Conservation (phyloP, 2,329 filamentous ascomycete species). For the Scleromitrula shiraiana region DNA sequence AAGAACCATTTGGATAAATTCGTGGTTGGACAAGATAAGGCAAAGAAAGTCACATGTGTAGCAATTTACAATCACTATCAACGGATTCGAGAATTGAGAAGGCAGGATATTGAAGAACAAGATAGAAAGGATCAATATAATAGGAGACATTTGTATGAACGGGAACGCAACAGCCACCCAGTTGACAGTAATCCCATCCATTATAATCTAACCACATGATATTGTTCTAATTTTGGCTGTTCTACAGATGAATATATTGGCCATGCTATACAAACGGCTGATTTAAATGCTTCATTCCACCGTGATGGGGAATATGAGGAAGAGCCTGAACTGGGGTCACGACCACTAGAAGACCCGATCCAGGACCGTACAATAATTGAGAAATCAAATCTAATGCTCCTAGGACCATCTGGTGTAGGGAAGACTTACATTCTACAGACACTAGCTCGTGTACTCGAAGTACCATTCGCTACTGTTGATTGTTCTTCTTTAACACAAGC, state of each 20-base stretch:
- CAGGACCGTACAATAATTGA: constrained; percentile 48
- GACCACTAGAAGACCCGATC: constrained; percentile 9
- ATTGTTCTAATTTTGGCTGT: constrained; percentile 29
- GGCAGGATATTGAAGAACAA: constrained; percentile 68
- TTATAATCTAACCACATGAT: constrained; percentile 8
- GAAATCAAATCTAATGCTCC: constrained; percentile 87
- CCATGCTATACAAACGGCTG: constrained; percentile 31
- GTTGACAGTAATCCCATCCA: constrained; percentile 58
- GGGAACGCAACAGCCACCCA: constrained; percentile 54
- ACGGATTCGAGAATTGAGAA: constrained; percentile 65
- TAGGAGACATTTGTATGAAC: constrained; percentile 36
- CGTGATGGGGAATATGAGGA: constrained; percentile 7
- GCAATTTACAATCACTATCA: constrained; percentile 98
- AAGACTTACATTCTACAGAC: constrained; percentile 90
- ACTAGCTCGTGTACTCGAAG: constrained; percentile 82
- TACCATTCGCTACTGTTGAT: constrained; percentile 91
- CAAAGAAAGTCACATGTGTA: constrained; percentile 87
- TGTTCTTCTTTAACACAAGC: constrained; percentile 95
- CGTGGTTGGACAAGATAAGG: constrained; percentile 89
- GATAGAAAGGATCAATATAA: constrained; percentile 55
- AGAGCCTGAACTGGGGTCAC: constrained; percentile 19
- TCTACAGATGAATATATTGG: constrained; percentile 47
- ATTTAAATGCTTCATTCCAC: constrained; percentile 19
- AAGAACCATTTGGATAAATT: constrained; percentile 93
- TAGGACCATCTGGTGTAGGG: constrained; percentile 89